Conservation (phyloP, 805 yeast genomes). For the Saccharomyces mikatae region DNA sequence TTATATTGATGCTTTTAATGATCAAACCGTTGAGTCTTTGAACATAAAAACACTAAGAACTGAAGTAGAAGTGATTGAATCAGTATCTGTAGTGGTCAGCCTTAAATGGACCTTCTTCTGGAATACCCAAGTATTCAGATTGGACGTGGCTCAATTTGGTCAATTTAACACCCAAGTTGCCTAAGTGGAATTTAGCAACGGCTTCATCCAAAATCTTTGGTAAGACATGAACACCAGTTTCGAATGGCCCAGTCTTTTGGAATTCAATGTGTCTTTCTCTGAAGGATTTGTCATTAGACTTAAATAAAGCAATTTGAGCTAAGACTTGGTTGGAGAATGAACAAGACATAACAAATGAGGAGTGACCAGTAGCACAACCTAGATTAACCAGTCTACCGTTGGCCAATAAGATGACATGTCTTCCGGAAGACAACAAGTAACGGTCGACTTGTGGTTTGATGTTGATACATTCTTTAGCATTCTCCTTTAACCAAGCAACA, state of each 20-base stretch:
- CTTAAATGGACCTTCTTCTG: conserved; percentile 94
- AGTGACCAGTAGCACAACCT: conserved; percentile 99
- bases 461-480: conserved; percentile 89
- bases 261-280: conserved; percentile 79
- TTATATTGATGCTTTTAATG: conserved; percentile 4
- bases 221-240: conserved; percentile 85
- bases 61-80: conserved; percentile 9
- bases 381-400: conserved; percentile 99
- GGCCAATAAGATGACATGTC: conserved; percentile 91
- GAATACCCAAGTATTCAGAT: conserved; percentile 90
- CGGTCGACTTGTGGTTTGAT: conserved; percentile 99
- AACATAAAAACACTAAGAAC: conserved; percentile 4
- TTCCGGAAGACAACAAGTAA: conserved; percentile 79
- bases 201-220: conserved; percentile 98
- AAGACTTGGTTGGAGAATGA: conserved; percentile 98
- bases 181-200: conserved; percentile 94
- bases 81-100: conserved; percentile 97
- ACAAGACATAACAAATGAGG: conserved; percentile 98
- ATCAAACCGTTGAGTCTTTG: conserved; percentile 19
- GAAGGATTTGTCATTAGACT: conserved; percentile 74
- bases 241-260: conserved; percentile 85
- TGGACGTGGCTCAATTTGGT: conserved; percentile 69
- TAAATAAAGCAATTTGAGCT: conserved; percentile 97
- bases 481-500: conserved; percentile 96
- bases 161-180: conserved; percentile 85